Evolutionary conservation across 768 basidiomycete species (phyloP).

Genomic region (Pleurotus tuber-regium): DNA sequence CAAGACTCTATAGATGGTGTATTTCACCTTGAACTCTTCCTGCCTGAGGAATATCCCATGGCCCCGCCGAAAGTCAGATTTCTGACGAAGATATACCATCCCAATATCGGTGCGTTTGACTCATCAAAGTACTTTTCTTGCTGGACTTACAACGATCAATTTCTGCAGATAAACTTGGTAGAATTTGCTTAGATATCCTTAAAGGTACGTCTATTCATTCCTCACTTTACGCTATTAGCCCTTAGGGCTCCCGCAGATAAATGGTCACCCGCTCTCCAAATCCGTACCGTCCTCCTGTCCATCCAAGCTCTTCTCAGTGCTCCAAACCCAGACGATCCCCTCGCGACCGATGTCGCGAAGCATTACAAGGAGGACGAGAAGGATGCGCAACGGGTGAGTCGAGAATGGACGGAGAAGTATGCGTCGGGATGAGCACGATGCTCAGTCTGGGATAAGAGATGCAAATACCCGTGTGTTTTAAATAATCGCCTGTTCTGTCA

Average conservation of each 20-base stretch:
- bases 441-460: neutral
- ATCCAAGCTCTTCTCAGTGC: conserved; percentile 95
- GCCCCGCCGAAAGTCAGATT: conserved; percentile 97
- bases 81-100: conserved; percentile 97
- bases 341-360: conserved; percentile 94
- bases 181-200: conserved; percentile 97
- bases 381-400: conserved; percentile 88
- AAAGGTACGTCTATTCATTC: conserved; percentile 64
- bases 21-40: conserved; percentile 95
- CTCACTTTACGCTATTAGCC: neutral
- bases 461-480: neutral
- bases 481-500: too few relatives aligned
- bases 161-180: conserved; percentile 87
- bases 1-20: conserved; percentile 63
- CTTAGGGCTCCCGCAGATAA: conserved; percentile 60
- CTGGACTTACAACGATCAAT: conserved; percentile 8
- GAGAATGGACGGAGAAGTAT: conserved; percentile 94
- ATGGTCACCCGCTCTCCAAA: conserved; percentile 99
- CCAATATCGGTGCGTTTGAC: conserved; percentile 86
- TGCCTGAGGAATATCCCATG: conserved; percentile 99
- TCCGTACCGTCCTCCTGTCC: conserved; percentile 95
- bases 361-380: conserved; percentile 98
- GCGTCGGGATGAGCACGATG: conserved; percentile 37
- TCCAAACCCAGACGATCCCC: conserved; percentile 95
- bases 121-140: neutral